Evolutionary conservation across 148 eudicot species (phyloP).

Genomic region (Vaccinium myrtillus): DNA sequence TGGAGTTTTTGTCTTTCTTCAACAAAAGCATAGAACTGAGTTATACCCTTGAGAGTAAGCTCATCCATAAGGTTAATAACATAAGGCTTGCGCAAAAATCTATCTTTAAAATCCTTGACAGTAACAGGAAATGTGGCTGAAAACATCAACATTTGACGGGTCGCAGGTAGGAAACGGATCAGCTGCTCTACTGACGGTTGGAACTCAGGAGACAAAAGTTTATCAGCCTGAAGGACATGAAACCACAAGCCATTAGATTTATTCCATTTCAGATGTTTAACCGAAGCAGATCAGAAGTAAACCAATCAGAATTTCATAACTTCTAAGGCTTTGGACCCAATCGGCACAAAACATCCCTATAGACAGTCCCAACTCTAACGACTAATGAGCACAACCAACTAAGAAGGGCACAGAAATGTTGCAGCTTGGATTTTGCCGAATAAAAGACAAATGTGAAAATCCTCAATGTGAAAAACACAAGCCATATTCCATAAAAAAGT

Average conservation of each 20-base stretch:
- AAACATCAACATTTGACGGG: conserved; percentile 78
- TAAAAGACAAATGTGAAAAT: conserved; percentile 1
- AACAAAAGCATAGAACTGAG: conserved; percentile 86
- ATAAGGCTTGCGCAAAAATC: conserved; percentile 69
- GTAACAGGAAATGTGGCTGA: conserved; percentile 93
- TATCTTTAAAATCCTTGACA: conserved; percentile 82
- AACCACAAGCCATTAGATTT: conserved; percentile 22
- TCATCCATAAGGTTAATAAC: conserved; percentile 89
- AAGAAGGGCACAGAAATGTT: background rate
- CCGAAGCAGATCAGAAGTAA: background rate
- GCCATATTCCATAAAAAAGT: background rate
- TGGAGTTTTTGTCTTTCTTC: conserved; percentile 93
- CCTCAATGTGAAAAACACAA: background rate
- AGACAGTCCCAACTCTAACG: background rate
- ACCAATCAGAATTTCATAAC: background rate
- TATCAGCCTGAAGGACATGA: conserved; percentile 59
- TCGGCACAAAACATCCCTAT: background rate
- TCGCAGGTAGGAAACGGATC: conserved; percentile 55
- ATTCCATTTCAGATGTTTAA: background rate
- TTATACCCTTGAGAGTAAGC: conserved; percentile 87
- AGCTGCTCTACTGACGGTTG: conserved; percentile 77
- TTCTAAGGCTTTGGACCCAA: background rate
- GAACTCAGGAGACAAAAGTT: conserved; percentile 75
- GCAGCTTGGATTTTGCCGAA: background rate
- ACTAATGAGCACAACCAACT: background rate